Conservation (phyloP, 495 filamentous ascomycete genomes). For the Lepidopterella palustris region DNA sequence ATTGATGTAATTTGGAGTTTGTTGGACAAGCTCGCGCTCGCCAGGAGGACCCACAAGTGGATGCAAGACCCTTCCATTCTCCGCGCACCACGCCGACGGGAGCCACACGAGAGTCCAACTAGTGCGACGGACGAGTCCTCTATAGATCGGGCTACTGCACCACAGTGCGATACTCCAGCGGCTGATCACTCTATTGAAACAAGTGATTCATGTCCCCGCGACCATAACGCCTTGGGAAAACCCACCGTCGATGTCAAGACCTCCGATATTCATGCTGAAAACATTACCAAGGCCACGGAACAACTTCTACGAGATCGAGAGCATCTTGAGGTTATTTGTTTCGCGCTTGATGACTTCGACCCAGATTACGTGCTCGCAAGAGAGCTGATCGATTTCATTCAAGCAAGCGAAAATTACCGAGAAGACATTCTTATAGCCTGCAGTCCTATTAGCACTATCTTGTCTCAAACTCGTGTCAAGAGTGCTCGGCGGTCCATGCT, state of each 20-base stretch:
- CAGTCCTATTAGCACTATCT: slow-evolving; percentile 1
- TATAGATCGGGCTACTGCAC: too few relatives aligned
- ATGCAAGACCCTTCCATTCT: neutral
- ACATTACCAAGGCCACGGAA: too few relatives aligned
- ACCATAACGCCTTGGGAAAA: too few relatives aligned
- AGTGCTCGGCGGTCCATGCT: slow-evolving; percentile 12
- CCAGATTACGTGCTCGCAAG: neutral
- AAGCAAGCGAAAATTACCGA: neutral
- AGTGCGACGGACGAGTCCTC: too few relatives aligned
- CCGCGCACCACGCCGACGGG: neutral
- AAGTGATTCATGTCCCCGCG: too few relatives aligned
- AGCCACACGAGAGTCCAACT: too few relatives aligned
- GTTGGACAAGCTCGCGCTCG: slow-evolving; percentile 1
- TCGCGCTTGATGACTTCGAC: slow-evolving; percentile 9
- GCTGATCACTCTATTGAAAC: too few relatives aligned
- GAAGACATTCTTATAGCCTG: slow-evolving; percentile 4
- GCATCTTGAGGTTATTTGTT: neutral
- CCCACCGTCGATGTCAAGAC: too few relatives aligned
- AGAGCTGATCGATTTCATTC: neutral
- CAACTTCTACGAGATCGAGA: neutral
- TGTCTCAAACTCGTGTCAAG: slow-evolving; percentile 9
- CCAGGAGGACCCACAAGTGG: neutral
- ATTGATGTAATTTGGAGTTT: slow-evolving; percentile 18
- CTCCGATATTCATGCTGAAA: too few relatives aligned
- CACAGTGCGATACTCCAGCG: too few relatives aligned